A percentile compares a stretch with the other conserved stretches of the same genome.
These are phyloP conservation scores for Phanerochaete carnosa DNA, from an alignment of 768 basidiomycete species.

Conservation along the genomic window DNA sequence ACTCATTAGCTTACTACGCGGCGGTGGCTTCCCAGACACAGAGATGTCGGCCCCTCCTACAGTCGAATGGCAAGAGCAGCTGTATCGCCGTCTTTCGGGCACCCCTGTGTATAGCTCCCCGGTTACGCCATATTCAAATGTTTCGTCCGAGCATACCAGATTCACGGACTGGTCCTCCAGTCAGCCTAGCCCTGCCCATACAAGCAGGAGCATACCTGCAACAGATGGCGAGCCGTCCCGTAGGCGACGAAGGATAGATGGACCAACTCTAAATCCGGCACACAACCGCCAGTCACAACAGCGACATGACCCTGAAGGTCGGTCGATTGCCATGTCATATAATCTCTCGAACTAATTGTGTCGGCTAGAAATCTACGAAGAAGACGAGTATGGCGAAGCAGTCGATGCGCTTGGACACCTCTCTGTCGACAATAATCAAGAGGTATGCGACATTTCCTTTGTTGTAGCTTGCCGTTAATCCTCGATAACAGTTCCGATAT, in stretches of 20 bases:
- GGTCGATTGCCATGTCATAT: background rate
- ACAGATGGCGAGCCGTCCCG: constrained; percentile 10
- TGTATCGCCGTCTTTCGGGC: constrained; percentile 46
- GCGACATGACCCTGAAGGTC: background rate
- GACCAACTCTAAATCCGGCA: background rate
- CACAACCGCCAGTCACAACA: background rate
- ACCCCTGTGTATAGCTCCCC: background rate
- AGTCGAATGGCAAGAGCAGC: constrained; percentile 74
- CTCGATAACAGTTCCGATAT: constrained; percentile 77
- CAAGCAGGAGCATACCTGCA: background rate
- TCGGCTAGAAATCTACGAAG: background rate
- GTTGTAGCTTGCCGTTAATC: too few species aligned
- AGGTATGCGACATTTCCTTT: too few species aligned
- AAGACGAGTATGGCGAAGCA: constrained; percentile 32
- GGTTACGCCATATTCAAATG: constrained; percentile 1
- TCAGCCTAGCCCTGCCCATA: constrained; percentile 3
- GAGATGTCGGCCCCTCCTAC: constrained; percentile 41
- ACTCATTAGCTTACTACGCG: background rate
- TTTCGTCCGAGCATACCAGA: constrained; percentile 4
- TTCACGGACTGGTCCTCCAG: constrained; percentile 8
- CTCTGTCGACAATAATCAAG: constrained; percentile 73
- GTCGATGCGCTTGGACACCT: constrained; percentile 64
- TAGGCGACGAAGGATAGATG: constrained; percentile 10
- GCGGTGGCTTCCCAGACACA: constrained; percentile 11
- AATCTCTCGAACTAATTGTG: background rate